phyloP scores from a whole-genome alignment of 1,139 yeast species.

The Candida dubliniensis region DNA sequence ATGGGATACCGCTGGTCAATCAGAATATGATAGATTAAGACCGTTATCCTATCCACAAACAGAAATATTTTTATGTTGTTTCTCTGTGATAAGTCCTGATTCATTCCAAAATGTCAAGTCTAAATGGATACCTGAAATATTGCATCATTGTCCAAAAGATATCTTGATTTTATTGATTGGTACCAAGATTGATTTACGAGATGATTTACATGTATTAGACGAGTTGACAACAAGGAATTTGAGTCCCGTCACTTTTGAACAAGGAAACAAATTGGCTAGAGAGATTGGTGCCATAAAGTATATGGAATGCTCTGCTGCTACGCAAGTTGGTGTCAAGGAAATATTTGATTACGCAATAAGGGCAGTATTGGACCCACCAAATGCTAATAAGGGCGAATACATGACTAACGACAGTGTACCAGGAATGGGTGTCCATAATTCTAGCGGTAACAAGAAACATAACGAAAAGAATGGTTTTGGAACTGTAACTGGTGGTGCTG shows the following conservation, averaged over 20 bases:
- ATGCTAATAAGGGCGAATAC: conserved; percentile 10
- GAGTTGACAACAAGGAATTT: conserved; percentile 63
- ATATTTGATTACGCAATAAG: conserved; percentile 81
- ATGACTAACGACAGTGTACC: conserved; percentile 6
- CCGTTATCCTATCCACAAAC: conserved; percentile 97
- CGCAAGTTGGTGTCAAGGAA: conserved; percentile 81
- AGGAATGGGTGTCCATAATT: conserved; percentile 4
- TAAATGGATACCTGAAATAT: conserved; percentile 98
- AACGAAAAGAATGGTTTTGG: conserved; percentile 1
- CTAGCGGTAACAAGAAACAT: neutral
- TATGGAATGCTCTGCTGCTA: conserved; percentile 91
- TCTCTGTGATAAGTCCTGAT: conserved; percentile 93
- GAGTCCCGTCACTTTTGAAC: conserved; percentile 60
- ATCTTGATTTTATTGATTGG: conserved; percentile 80
- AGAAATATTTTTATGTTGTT: conserved; percentile 92
- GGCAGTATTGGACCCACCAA: conserved; percentile 63
- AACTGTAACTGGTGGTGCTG: conserved; percentile 1
- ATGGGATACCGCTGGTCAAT: conserved; percentile 98
- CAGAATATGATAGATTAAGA: conserved; percentile 95
- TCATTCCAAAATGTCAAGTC: conserved; percentile 97
- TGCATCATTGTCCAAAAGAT: conserved; percentile 90
- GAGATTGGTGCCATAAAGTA: conserved; percentile 75
- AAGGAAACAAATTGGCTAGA: conserved; percentile 67
- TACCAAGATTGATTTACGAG: conserved; percentile 82
- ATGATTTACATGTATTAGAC: conserved; percentile 74